Percentiles rank a stretch among this genome's conserved stretches.
phyloP scores from a whole-genome alignment of 371 early-diverging fungal genomes.

The Circinella minor region DNA sequence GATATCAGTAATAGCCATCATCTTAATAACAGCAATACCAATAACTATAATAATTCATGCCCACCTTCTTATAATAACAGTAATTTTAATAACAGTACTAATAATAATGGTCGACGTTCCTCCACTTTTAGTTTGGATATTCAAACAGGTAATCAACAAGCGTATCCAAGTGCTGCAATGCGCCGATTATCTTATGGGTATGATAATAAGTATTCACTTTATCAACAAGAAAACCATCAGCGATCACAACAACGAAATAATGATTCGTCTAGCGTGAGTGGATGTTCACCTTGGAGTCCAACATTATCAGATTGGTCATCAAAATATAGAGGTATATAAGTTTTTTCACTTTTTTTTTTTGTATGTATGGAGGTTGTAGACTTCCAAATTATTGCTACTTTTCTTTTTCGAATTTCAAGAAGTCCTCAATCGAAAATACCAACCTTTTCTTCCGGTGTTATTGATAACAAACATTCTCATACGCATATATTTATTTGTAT shows the following conservation, averaged over 20 bases:
- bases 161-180: neutral
- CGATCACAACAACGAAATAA: neutral
- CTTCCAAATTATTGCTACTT: neutral
- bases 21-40: neutral
- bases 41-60: neutral
- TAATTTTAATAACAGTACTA: neutral
- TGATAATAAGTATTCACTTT: neutral
- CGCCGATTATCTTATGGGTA: slow-evolving; percentile 2
- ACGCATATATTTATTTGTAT: neutral
- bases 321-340: neutral
- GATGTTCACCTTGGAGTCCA: slow-evolving; percentile 3
- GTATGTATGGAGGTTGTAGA: too few species aligned
- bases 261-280: neutral
- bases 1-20: neutral
- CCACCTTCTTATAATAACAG: slow-evolving; percentile 6
- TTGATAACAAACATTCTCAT: neutral
- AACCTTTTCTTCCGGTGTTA: too few species aligned
- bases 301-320: slow-evolving; percentile 2
- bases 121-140: slow-evolving; percentile 10
- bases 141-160: neutral
- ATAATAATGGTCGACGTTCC: slow-evolving; percentile 4
- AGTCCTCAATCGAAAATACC: too few species aligned
- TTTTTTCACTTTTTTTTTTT: neutral
- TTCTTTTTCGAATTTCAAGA: too few species aligned
- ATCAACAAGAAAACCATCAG: too few species aligned